These are phyloP conservation scores for Botrytis medusae DNA, from an alignment of 2,329 filamentous ascomycete species.

Conservation along the genomic window DNA sequence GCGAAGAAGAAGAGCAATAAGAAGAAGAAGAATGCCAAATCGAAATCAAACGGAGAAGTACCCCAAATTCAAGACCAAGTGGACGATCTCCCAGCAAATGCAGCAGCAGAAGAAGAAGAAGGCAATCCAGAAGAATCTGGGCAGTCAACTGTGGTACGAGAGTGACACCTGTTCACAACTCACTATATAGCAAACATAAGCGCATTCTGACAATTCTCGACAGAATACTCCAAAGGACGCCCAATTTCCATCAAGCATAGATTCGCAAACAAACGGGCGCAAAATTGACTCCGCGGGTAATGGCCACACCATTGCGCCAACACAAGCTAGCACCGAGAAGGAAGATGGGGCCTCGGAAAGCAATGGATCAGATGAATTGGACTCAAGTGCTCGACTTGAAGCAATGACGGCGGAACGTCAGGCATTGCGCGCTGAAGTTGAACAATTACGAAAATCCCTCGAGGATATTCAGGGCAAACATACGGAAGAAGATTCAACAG, in stretches of 20 bases:
- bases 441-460: constrained; percentile 76
- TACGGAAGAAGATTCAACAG: constrained; percentile 53
- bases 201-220: constrained; percentile 31
- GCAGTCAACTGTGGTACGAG: constrained; percentile 38
- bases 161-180: constrained; percentile 39
- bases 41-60: constrained; percentile 42
- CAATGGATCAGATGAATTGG: constrained; percentile 32
- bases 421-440: constrained; percentile 75
- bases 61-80: constrained; percentile 36
- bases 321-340: constrained; percentile 19
- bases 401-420: constrained; percentile 80
- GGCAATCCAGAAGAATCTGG: constrained; percentile 44
- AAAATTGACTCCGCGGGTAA: constrained; percentile 31
- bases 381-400: constrained; percentile 48
- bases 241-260: constrained; percentile 30
- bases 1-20: constrained; percentile 57
- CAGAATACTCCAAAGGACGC: constrained; percentile 37
- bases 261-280: constrained; percentile 37
- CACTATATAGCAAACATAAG: constrained; percentile 24
- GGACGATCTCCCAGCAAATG: constrained; percentile 43
- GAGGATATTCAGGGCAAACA: constrained; percentile 78
- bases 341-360: constrained; percentile 24
- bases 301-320: constrained; percentile 30
- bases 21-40: constrained; percentile 52
- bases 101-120: constrained; percentile 41